Percentiles rank a stretch among this genome's conserved stretches.
Evolutionary conservation across 768 basidiomycete genomes (phyloP).

Genomic region (Boletus pseudopeckii): DNA sequence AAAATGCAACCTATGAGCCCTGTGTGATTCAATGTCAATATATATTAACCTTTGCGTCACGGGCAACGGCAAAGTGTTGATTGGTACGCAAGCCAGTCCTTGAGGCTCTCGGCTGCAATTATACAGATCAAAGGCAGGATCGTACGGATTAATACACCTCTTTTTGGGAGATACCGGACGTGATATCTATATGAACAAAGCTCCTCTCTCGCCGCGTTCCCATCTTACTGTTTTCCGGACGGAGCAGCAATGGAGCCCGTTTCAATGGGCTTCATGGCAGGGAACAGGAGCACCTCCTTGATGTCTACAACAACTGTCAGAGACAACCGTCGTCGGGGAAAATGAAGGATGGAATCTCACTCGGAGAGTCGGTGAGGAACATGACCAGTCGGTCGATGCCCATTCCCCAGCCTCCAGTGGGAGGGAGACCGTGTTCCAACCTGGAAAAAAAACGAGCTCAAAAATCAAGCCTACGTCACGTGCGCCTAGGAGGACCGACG

Average conservation of each 20-base stretch:
- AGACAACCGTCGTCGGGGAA: not conserved
- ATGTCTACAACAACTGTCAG: slow-evolving; percentile 55
- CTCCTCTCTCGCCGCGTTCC: slow-evolving; percentile 25
- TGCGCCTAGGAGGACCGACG: slow-evolving; percentile 28
- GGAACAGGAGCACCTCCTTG: slow-evolving; percentile 67
- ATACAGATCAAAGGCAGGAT: too few species aligned
- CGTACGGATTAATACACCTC: not conserved
- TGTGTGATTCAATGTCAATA: too few species aligned
- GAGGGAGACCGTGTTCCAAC: slow-evolving; percentile 95
- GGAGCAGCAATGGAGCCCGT: slow-evolving; percentile 36
- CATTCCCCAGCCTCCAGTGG: slow-evolving; percentile 96
- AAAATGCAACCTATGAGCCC: too few species aligned
- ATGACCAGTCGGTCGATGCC: slow-evolving; percentile 96
- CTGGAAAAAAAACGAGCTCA: slow-evolving; percentile 35
- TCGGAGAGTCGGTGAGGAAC: slow-evolving; percentile 97
- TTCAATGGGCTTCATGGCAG: slow-evolving; percentile 86
- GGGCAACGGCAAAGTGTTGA: too few species aligned
- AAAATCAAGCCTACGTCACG: not conserved
- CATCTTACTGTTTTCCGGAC: slow-evolving; percentile 13
- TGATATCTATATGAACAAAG: not conserved
- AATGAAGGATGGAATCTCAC: slow-evolving; percentile 40
- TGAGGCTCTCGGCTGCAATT: too few species aligned
- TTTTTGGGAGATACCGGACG: not conserved
- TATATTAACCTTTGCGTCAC: too few species aligned
- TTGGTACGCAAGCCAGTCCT: too few species aligned